Evolutionary conservation across 345 rosid species (phyloP), one percentile per base, ranked within the genome.

Genomic region (Streptanthus diversifolius): DNA sequence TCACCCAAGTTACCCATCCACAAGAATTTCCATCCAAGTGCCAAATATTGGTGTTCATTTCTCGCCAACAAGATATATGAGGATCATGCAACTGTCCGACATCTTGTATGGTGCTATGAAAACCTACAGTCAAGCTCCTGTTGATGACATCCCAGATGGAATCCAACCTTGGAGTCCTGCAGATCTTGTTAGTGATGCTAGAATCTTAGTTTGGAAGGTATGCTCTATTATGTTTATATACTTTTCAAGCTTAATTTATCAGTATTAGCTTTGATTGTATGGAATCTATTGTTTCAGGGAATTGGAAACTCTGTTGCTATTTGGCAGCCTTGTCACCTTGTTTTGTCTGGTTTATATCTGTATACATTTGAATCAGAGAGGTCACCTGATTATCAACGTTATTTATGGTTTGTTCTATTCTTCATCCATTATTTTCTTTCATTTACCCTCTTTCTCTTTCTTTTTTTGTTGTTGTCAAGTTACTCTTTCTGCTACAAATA

Each of bases 191-290:
- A 70, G 70, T 54, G 83, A 84, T 80, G 96, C 97, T 60, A 84
- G 83, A 81, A 87, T 95, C 74, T 87, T 95, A 81, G 97, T 91
- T 52, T 95, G 99, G 99, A 85, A 79, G 97, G 99, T 95, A 80
- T 72, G 77, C 63, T 32, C 33, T 76, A 8, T 25, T 29, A 40
- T 55, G 32, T 60, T 52, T 64, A 43, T 32, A 63, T 74, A 56
- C 54, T 74, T 63, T 60, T 41, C 62, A 49, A 72, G 53, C 72
- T 61, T 77, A 43, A 67, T 45, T 68, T 37, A 70, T 65, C 33
- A 76, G 59, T 60, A 76, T 77, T 30, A 39, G 43, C 54, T 57
- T 57, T 37, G 32, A 45, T 30, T 56, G 33, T 22, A 32, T 51
- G 52, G 19, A 70, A 49, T 59, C 14, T 49, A 52, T 60, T 75